Conservation (phyloP, 768 basidiomycete species). For the Rhizopogon vinicolor region DNA sequence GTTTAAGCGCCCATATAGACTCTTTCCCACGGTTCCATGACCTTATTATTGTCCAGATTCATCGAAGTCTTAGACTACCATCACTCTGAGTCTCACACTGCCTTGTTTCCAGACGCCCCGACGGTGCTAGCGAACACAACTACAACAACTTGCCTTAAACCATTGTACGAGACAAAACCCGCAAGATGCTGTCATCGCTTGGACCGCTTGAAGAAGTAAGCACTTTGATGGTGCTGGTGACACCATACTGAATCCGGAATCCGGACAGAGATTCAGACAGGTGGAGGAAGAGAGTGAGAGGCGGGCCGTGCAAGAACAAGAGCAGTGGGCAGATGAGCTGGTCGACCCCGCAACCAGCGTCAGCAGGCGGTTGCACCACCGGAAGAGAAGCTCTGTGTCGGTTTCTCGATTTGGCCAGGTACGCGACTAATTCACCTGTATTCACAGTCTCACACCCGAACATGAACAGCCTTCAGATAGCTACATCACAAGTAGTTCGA, state of each 20-base stretch:
- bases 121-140: neutral
- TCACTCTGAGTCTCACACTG: neutral
- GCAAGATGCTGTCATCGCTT: slow-evolving; percentile 18
- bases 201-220: slow-evolving; percentile 27
- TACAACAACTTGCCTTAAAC: neutral
- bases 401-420: slow-evolving; percentile 62
- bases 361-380: slow-evolving; percentile 29
- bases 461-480: slow-evolving; percentile 13
- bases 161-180: neutral
- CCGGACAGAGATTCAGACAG: slow-evolving; percentile 47
- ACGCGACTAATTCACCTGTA: slow-evolving; percentile 8
- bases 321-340: slow-evolving; percentile 11
- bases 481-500: slow-evolving; percentile 18
- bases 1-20: no score
- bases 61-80: neutral
- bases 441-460: neutral
- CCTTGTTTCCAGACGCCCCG: neutral
- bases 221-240: neutral
- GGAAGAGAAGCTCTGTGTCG: slow-evolving; percentile 46
- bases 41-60: no score
- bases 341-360: slow-evolving; percentile 14
- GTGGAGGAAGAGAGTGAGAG: slow-evolving; percentile 55
- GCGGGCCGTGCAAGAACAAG: slow-evolving; percentile 35
- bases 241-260: neutral
- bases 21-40: no score